Evolutionary conservation across 306 rosid genomes (phyloP).

Genomic region (Spatholobus suberectus): DNA sequence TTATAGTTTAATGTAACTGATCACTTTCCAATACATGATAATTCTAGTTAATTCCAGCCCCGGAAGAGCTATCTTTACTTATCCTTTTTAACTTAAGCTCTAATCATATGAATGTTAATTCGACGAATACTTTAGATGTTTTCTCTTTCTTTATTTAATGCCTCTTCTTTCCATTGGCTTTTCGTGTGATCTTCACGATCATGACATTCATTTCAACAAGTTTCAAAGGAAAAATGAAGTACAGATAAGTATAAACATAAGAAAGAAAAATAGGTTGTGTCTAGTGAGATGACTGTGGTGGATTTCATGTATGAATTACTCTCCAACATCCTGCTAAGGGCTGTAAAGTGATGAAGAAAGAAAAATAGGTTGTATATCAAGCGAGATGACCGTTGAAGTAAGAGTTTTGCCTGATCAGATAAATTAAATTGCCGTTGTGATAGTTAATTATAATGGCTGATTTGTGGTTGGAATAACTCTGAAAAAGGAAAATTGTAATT

Average conservation of each 20-base stretch:
- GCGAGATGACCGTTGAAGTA: too few relatives aligned
- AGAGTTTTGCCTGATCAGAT: too few relatives aligned
- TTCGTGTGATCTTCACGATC: too few relatives aligned
- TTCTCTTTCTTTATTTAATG: too few relatives aligned
- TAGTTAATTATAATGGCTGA: neutral
- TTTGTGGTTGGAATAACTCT: neutral
- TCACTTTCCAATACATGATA: neutral
- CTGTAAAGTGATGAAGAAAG: too few relatives aligned
- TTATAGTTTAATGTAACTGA: neutral
- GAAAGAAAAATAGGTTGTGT: neutral
- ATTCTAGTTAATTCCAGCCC: slow-evolving; percentile 10
- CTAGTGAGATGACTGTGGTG: neutral
- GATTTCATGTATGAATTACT: neutral
- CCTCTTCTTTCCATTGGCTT: too few relatives aligned
- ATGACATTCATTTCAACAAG: neutral
- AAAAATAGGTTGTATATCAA: too few relatives aligned
- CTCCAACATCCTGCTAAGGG: too few relatives aligned
- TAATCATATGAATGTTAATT: neutral
- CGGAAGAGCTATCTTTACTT: neutral
- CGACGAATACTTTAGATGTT: neutral
- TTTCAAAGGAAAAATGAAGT: neutral
- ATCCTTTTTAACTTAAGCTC: neutral
- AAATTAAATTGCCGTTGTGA: too few relatives aligned
- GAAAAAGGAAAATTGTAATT: neutral
- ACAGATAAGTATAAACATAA: neutral